Percentiles rank a stretch among this genome's conserved stretches.
Conservation (phyloP, 768 basidiomycete species). For the Coprinopsis marcescibilis region DNA sequence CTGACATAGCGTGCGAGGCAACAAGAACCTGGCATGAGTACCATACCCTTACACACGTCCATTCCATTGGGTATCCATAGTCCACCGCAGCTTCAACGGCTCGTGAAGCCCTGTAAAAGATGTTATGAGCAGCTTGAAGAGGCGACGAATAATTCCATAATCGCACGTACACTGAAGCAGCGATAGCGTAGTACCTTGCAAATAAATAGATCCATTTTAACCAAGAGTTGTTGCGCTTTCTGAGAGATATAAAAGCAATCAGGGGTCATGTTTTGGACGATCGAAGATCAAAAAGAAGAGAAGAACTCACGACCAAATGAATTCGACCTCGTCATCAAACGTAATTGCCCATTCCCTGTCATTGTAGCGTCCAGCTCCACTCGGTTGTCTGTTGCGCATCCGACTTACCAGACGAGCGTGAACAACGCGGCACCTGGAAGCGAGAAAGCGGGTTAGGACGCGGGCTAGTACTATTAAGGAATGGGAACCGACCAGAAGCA, state of each 20-base stretch:
- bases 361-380: not conserved
- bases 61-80: constrained; percentile 10
- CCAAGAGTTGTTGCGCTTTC: constrained; percentile 25
- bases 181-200: constrained; percentile 24
- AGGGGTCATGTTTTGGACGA: not conserved
- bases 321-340: constrained; percentile 24
- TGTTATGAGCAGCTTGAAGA: not conserved
- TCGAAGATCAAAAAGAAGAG: not conserved
- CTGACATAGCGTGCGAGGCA: constrained; percentile 17
- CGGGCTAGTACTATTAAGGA: no score
- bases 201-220: constrained; percentile 28
- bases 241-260: constrained; percentile 4
- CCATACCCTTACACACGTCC: constrained; percentile 15
- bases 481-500: no score
- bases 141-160: not conserved
- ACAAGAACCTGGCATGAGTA: constrained; percentile 22
- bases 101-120: constrained; percentile 2
- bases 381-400: not conserved
- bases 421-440: constrained; percentile 4
- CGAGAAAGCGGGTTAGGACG: no score
- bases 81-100: constrained; percentile 14
- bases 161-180: constrained; percentile 20
- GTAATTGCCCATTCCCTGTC: constrained; percentile 26
- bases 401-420: constrained; percentile 17
- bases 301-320: constrained; percentile 24